Base-by-base conservation (phyloP, 1,284 basidiomycete genomes). In the Afroboletus lepidellus region DNA sequence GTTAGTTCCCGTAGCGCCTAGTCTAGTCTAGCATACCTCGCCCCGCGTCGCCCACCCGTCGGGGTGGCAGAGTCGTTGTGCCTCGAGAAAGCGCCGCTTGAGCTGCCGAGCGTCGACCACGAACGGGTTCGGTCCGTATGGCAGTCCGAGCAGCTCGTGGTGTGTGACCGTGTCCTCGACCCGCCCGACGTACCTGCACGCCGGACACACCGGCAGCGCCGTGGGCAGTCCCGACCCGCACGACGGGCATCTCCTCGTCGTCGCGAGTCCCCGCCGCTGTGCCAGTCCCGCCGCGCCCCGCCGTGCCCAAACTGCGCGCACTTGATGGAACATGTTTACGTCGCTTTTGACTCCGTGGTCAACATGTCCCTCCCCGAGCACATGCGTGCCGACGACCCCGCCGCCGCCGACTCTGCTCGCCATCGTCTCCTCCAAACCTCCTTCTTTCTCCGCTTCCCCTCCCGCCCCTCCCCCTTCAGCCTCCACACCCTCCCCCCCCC, bases 1-100 rank as follows among this genome's bases (percentile, higher is more conserved):
- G 56, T 60, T 53, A 62, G 51, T 46, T 30, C 18, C 5, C 18
- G 51, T 56, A 36, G 9, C 29, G 20, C 24, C 8, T 46, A 46
- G 41, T 36, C 23, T 49, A 57, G 27, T 21, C 18, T 42, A 30
- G 50, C 54, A 74, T 65, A 61, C 66, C 59, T 63, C 56, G 52
- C 80, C 79, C 65, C 80, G 79, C 36, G 80, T 79, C 21, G 83
- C 77, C 87, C 90, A 92, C 18, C 81, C 74, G 65, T 94, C 91
- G 1, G 92, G 91, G 70, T 94, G 91, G 46, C 88, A 86, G 25
- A 81, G 67, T n/a, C 83, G 75, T 62, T 93, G 90, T 8, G 86
- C 79, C 48, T 79, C 73, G 20, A 85, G 74, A 63, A 90, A 92
- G 25, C 76, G 73, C 23, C 74, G 72, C 66, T 80, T 86, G 56